A percentile compares a stretch with the other conserved stretches of the same genome.
These are phyloP conservation scores for Hygrocybe coccinea DNA, from an alignment of 768 basidiomycete species.

Conservation along the genomic window DNA sequence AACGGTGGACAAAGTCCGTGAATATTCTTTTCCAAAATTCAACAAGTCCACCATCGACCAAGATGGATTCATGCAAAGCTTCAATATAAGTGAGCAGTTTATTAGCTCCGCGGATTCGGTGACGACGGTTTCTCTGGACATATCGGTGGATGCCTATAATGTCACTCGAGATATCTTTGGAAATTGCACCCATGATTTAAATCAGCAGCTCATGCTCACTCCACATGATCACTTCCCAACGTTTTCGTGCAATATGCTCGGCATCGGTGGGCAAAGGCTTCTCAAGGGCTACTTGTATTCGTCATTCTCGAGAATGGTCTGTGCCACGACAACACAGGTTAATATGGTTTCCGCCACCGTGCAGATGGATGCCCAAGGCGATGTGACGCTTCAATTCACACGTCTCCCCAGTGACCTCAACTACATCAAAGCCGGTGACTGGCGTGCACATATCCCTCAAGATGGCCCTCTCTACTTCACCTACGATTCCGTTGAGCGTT, in stretches of 20 bases:
- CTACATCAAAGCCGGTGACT: slow-evolving; percentile 7
- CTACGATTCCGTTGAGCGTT: slow-evolving; percentile 2
- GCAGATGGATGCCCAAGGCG: neutral
- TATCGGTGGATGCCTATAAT: neutral
- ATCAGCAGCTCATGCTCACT: neutral
- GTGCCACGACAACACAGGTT: slow-evolving; percentile 16
- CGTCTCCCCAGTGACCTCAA: slow-evolving; percentile 15
- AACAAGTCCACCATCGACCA: neutral
- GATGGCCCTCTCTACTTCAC: neutral
- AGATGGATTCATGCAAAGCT: neutral
- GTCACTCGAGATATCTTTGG: neutral
- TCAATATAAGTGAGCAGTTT: neutral
- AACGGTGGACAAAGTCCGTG: neutral
- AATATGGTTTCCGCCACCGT: slow-evolving; percentile 18
- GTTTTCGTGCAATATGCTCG: slow-evolving; percentile 1
- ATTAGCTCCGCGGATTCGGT: neutral
- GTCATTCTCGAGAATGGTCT: slow-evolving; percentile 13
- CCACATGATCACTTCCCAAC: neutral
- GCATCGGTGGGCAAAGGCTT: slow-evolving; percentile 11
- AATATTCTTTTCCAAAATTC: neutral
- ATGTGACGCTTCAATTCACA: slow-evolving; percentile 12
- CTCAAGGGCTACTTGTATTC: neutral
- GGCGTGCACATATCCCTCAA: neutral
- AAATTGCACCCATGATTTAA: neutral
- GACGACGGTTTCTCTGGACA: neutral